Conservation (phyloP, 2,329 filamentous ascomycete genomes). For the Aspergillus flavus region DNA sequence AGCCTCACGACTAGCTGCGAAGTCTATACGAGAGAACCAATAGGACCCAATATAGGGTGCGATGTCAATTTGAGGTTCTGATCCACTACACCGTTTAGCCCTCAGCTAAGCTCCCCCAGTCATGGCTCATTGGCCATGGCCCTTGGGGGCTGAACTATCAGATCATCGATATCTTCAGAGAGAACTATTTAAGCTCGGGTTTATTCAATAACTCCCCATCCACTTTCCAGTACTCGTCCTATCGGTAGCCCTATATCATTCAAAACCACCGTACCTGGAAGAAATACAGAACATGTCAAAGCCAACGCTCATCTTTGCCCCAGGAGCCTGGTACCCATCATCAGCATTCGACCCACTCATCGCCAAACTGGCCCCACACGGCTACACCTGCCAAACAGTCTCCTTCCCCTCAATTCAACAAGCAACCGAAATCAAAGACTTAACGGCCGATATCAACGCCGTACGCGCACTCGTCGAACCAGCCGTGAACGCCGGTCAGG, state of each 20-base stretch:
- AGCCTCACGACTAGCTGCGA: not conserved
- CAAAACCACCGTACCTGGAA: not conserved
- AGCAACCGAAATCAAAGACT: slow-evolving; percentile 22
- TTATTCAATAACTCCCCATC: not conserved
- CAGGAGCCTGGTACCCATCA: slow-evolving; percentile 37
- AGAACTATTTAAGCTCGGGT: not conserved
- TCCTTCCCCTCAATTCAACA: slow-evolving; percentile 34
- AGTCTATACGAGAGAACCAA: not conserved
- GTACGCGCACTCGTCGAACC: slow-evolving; percentile 34
- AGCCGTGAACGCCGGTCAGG: slow-evolving; percentile 30
- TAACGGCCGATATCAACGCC: slow-evolving; percentile 35
- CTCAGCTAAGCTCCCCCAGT: not conserved
- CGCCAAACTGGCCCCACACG: slow-evolving; percentile 18
- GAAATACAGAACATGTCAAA: slow-evolving; percentile 14
- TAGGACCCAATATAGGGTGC: not conserved
- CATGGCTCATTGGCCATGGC: not conserved
- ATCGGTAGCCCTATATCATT: not conserved
- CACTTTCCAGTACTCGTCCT: not conserved
- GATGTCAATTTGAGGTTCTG: not conserved
- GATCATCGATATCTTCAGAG: not conserved
- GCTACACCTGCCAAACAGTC: slow-evolving; percentile 26
- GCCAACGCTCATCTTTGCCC: slow-evolving; percentile 32
- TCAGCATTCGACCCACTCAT: slow-evolving; percentile 32
- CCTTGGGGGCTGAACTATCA: not conserved
- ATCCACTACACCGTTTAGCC: not conserved